A percentile compares a stretch with the other conserved stretches of the same genome.
Conservation (phyloP, 345 rosid species). For the Euphorbia pulcherrima region DNA sequence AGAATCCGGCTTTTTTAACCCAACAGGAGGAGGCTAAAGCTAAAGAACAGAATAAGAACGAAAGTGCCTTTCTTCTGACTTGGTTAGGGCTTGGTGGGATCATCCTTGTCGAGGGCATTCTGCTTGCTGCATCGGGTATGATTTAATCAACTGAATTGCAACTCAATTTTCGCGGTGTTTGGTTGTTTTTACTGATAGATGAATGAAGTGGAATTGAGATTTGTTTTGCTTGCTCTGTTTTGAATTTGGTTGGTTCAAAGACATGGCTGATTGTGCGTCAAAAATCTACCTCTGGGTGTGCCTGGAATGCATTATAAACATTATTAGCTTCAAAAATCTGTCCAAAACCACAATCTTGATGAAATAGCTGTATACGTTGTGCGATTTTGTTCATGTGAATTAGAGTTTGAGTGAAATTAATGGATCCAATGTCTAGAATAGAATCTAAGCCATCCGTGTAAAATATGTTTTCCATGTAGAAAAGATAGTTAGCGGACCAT, state of each 20-base stretch:
- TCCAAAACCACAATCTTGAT: neutral
- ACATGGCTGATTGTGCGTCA: no score
- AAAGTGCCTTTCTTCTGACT: constrained; percentile 80
- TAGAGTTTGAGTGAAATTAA: neutral
- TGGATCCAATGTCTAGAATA: neutral
- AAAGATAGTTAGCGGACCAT: neutral
- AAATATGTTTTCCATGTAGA: neutral
- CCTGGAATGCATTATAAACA: no score
- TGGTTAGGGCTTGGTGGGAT: constrained; percentile 81
- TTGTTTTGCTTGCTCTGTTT: neutral
- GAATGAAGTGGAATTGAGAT: neutral
- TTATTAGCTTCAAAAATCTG: no score
- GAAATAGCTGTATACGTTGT: neutral
- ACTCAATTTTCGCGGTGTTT: no score
- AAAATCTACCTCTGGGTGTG: no score
- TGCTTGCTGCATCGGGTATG: constrained; percentile 75
- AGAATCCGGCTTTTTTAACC: constrained; percentile 51
- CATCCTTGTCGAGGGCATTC: constrained; percentile 63
- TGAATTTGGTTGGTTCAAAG: neutral
- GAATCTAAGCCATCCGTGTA: neutral
- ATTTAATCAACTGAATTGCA: no score
- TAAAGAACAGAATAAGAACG: constrained; percentile 55
- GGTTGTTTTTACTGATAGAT: no score
- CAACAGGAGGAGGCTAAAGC: constrained; percentile 52
- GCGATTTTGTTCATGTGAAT: neutral